A percentile compares a stretch with the other conserved stretches of the same genome.
These are phyloP conservation scores for Usnea hakonensis DNA, from an alignment of 495 filamentous ascomycete species.

Conservation along the genomic window DNA sequence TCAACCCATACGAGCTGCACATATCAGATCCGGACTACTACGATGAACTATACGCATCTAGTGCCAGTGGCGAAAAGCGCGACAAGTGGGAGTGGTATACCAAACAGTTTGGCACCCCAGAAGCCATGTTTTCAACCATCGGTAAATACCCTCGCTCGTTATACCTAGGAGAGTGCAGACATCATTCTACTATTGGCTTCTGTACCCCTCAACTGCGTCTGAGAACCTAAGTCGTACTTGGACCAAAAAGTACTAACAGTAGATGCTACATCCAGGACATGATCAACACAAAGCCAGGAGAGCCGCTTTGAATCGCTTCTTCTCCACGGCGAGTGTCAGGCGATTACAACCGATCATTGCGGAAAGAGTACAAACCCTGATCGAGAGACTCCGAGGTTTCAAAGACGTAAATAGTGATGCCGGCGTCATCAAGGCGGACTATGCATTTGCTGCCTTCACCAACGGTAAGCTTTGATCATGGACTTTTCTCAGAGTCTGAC, in stretches of 20 bases:
- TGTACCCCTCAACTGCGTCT: too few species aligned
- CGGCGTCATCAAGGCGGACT: background rate
- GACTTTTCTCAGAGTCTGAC: background rate
- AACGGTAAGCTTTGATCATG: background rate
- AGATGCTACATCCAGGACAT: slow-evolving; percentile 23
- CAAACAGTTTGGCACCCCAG: slow-evolving; percentile 27
- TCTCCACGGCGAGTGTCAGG: slow-evolving; percentile 19
- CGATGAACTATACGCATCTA: slow-evolving; percentile 16
- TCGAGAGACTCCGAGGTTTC: slow-evolving; percentile 1
- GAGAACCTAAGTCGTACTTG: too few species aligned
- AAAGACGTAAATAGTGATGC: background rate
- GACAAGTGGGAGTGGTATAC: slow-evolving; percentile 26
- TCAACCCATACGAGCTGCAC: slow-evolving; percentile 48
- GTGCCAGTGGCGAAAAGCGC: slow-evolving; percentile 12
- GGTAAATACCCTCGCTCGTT: too few species aligned
- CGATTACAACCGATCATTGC: slow-evolving; percentile 14
- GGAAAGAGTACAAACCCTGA: background rate
- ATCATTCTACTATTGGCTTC: too few species aligned
- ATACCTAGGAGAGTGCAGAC: too few species aligned
- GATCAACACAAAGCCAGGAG: slow-evolving; percentile 26
- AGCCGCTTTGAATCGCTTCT: slow-evolving; percentile 34
- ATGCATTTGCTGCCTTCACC: slow-evolving; percentile 7
- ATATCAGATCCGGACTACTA: slow-evolving; percentile 46
- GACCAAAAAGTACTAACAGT: too few species aligned
- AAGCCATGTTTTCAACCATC: slow-evolving; percentile 14